These are phyloP conservation scores for Epichloe aotearoae DNA, from an alignment of 2,329 filamentous ascomycete genomes.

Conservation along the genomic window DNA sequence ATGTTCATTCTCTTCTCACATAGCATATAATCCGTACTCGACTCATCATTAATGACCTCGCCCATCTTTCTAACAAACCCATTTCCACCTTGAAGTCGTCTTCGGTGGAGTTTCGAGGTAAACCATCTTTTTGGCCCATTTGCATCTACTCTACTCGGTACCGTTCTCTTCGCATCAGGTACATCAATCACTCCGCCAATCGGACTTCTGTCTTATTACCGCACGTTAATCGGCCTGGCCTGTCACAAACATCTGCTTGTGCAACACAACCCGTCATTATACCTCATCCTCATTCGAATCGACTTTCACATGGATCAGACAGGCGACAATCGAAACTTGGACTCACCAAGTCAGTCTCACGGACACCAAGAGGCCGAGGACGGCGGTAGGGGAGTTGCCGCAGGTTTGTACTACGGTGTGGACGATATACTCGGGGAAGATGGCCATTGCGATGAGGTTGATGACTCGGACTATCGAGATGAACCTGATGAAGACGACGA, in stretches of 20 bases:
- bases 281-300: no score
- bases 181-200: no score
- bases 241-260: no score
- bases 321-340: background rate
- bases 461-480: constrained; percentile 10
- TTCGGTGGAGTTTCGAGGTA: no score
- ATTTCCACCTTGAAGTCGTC: no score
- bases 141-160: no score
- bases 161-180: no score
- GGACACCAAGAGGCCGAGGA: background rate
- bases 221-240: no score
- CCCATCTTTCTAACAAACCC: background rate
- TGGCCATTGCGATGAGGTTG: constrained; percentile 6
- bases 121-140: no score
- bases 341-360: background rate
- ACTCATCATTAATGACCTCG: background rate
- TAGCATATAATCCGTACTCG: no score
- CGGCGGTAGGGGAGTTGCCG: constrained; percentile 15
- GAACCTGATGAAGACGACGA: constrained; percentile 11
- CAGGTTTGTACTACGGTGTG: constrained; percentile 8
- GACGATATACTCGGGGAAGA: constrained; percentile 4
- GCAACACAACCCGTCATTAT: background rate
- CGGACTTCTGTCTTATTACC: no score
- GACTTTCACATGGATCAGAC: background rate
- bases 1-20: background rate